phyloP scores from a whole-genome alignment of 768 basidiomycete genomes.

The Leccinum arenicola region DNA sequence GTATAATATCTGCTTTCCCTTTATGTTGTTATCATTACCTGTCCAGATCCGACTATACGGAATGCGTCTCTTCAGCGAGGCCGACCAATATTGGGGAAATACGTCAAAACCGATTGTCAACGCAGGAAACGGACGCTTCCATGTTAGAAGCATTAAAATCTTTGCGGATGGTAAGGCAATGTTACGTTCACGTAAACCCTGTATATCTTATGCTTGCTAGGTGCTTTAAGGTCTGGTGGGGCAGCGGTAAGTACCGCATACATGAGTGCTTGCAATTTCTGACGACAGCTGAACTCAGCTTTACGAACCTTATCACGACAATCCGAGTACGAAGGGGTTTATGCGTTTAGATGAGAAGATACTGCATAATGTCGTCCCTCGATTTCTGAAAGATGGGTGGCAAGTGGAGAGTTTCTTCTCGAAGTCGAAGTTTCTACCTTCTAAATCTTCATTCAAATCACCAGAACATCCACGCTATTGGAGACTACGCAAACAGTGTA shows the following conservation, averaged over 20 bases:
- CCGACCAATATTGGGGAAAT: slow-evolving; percentile 73
- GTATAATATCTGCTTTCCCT: slow-evolving; percentile 8
- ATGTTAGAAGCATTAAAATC: slow-evolving; percentile 73
- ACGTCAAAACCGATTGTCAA: slow-evolving; percentile 50
- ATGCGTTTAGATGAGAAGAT: slow-evolving; percentile 67
- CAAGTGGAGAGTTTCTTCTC: slow-evolving; percentile 66
- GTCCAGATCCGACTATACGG: slow-evolving; percentile 73
- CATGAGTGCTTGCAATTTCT: not conserved
- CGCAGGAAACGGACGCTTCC: slow-evolving; percentile 60
- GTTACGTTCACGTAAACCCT: not conserved
- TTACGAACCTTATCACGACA: slow-evolving; percentile 79
- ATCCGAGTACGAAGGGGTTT: slow-evolving; percentile 71
- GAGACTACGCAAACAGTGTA: slow-evolving; percentile 83
- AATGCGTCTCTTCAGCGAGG: slow-evolving; percentile 71
- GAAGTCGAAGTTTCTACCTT: not conserved
- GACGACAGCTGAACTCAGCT: slow-evolving; percentile 36
- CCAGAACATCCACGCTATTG: slow-evolving; percentile 86
- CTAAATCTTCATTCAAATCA: not conserved
- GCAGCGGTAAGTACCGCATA: slow-evolving; percentile 60
- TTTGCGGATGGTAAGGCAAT: slow-evolving; percentile 52
- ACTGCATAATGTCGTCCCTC: slow-evolving; percentile 60
- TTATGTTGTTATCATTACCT: not conserved
- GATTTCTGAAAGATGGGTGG: slow-evolving; percentile 80
- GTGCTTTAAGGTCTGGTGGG: slow-evolving; percentile 86
- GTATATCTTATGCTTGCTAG: slow-evolving; percentile 33